Base-by-base conservation (phyloP, 345 rosid species). In the Heritiera littoralis region DNA sequence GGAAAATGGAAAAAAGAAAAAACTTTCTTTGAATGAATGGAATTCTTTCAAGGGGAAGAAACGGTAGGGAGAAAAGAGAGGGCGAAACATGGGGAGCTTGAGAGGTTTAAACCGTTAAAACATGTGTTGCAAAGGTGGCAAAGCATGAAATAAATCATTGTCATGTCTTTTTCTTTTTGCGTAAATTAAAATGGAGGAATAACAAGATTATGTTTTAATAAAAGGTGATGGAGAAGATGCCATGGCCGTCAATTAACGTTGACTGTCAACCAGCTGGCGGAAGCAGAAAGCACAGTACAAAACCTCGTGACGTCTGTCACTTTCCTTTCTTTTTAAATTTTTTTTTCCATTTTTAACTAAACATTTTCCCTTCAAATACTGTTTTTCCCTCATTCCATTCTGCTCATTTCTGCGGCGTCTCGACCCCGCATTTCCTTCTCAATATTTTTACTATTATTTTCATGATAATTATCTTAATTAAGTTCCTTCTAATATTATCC, bases 1-100 rank as follows among this genome's bases (percentile, higher is more conserved):
- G 61, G 75, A 66, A 74, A 32, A 35, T n/a, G 48, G 17, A 4
- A 41, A 4, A 41, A 41, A 9, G 28, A 49, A 32, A 9, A 80
- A 73, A 81, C 75, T 78, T 84, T 82, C 52, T 60, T 71, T 76
- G 67, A 45, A 41, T 17, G 48, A 60, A 7, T 20, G 51, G 56
- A 5, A 5, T 69, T 77, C 79, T 79, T 82, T 82, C 55, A 23
- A 81, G 83, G 79, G 81, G 83, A 86, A 86, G 91, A 88, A 86
- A 88, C 77, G 94, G 94, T 86, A 81, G 89, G 83, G 97, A 86
- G 93, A 84, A 82, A 73, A 81, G 86, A 85, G 69, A 70, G 72
- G 95, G 87, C 87, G 89, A 79, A 74, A 77, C 81, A 23, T 23
- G 79, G 60, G 89, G 89, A 46, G 5, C 1, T 4, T 32, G 41